Conservation (phyloP, 169 alveolate genomes). For the Plasmodium berghei region DNA sequence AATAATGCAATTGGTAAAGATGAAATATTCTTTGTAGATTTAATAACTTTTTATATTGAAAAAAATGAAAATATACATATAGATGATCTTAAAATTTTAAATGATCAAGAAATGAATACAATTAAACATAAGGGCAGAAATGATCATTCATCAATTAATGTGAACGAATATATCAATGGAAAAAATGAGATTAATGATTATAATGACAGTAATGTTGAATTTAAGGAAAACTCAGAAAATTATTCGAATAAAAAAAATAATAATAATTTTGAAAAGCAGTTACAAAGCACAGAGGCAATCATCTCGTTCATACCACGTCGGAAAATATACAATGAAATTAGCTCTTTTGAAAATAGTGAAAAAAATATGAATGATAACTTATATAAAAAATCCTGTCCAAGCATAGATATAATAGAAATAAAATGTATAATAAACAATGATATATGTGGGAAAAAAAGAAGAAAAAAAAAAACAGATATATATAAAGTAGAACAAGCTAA, state of each 20-base stretch:
- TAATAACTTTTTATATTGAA: not conserved
- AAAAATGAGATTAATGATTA: not conserved
- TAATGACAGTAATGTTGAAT: too few species aligned
- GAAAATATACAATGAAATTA: not conserved
- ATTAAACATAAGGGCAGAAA: not conserved
- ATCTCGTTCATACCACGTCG: constrained; percentile 54
- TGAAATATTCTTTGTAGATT: too few species aligned
- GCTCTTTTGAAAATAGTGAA: not conserved
- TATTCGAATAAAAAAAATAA: not conserved
- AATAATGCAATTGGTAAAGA: too few species aligned
- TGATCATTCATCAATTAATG: not conserved
- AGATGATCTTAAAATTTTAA: constrained; percentile 2
- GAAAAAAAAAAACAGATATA: constrained; percentile 44
- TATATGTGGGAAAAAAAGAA: constrained; percentile 20
- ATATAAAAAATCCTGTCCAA: not conserved
- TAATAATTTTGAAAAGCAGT: not conserved
- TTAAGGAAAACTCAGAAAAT: not conserved
- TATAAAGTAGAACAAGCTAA: constrained; percentile 23
- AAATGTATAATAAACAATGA: constrained; percentile 43
- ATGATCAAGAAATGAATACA: not conserved
- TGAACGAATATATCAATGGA: not conserved
- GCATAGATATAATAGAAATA: constrained; percentile 8
- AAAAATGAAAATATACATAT: not conserved
- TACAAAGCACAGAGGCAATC: constrained; percentile 19
- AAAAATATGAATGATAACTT: constrained; percentile 1